phyloP scores from a whole-genome alignment of 2,329 filamentous ascomycete species.

The Sclerotinia glacialis region DNA sequence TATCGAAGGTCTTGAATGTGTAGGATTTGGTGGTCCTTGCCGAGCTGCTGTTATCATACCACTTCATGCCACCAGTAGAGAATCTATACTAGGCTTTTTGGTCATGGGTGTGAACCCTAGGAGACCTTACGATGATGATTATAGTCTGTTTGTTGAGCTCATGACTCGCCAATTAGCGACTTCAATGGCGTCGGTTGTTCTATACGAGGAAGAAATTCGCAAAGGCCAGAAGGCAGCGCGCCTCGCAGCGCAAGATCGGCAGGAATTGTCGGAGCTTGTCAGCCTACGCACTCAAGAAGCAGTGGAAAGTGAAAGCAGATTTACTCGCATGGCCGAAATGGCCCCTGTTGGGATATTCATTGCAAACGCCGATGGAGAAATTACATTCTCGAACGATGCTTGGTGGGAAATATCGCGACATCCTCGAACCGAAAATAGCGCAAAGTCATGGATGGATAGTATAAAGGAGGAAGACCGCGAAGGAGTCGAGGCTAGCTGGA shows the following conservation, averaged over 20 bases:
- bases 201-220: constrained; percentile 80
- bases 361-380: constrained; percentile 65
- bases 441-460: constrained; percentile 69
- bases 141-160: constrained; percentile 72
- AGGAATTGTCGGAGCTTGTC: constrained; percentile 73
- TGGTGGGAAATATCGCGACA: constrained; percentile 69
- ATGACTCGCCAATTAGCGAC: constrained; percentile 74
- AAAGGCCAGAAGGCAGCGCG: constrained; percentile 70
- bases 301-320: constrained; percentile 69
- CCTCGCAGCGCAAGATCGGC: constrained; percentile 71
- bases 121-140: constrained; percentile 76
- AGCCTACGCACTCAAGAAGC: constrained; percentile 61
- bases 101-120: constrained; percentile 76
- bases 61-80: constrained; percentile 70
- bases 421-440: constrained; percentile 55
- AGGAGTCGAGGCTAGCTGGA: constrained; percentile 60
- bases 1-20: constrained; percentile 64
- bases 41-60: constrained; percentile 72
- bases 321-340: constrained; percentile 52
- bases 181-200: constrained; percentile 74
- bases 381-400: constrained; percentile 79
- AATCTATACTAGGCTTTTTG: constrained; percentile 73
- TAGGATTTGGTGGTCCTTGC: constrained; percentile 69
- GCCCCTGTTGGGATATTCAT: constrained; percentile 67
- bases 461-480: constrained; percentile 64